Conservation (phyloP, 768 basidiomycete genomes). For the Multifurca ochricompacta region DNA sequence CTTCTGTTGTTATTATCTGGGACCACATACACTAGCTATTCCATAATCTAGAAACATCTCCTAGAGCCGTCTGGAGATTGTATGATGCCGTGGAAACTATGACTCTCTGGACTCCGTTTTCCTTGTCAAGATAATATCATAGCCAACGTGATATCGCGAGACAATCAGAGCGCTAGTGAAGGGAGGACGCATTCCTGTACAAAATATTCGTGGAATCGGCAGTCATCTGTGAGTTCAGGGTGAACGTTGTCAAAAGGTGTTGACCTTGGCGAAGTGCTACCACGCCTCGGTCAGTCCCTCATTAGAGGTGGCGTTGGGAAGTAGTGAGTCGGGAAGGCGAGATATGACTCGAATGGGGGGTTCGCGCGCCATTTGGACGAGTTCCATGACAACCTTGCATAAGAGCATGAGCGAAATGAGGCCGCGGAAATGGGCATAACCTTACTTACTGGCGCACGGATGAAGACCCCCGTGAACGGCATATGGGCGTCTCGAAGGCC, state of each 20-base stretch:
- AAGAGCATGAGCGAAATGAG: not conserved
- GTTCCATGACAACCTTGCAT: constrained; percentile 52
- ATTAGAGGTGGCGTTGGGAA: constrained; percentile 36
- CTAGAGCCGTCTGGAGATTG: not conserved
- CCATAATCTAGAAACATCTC: not conserved
- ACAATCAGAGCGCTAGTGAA: constrained; percentile 4
- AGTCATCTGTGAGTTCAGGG: constrained; percentile 83
- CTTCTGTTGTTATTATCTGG: not conserved
- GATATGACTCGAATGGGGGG: constrained; percentile 64
- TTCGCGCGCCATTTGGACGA: constrained; percentile 40
- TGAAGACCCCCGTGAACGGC: constrained; percentile 82
- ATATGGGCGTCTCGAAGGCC: constrained; percentile 49
- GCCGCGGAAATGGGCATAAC: not conserved
- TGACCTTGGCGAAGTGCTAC: constrained; percentile 82
- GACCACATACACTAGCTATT: not conserved
- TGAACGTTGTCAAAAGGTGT: constrained; percentile 89
- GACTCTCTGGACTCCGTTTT: too few relatives aligned
- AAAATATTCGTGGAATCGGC: constrained; percentile 90
- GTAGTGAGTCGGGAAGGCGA: constrained; percentile 49
- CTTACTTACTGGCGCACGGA: constrained; percentile 80
- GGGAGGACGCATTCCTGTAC: constrained; percentile 61
- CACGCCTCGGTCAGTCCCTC: constrained; percentile 48
- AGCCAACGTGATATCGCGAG: not conserved
- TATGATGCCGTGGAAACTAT: not conserved
- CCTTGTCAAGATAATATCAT: too few relatives aligned